A percentile compares a stretch with the other conserved stretches of the same genome.
Evolutionary conservation across 2,329 filamentous ascomycete species (phyloP).

Genomic region (Aspergillus carbonarius): DNA sequence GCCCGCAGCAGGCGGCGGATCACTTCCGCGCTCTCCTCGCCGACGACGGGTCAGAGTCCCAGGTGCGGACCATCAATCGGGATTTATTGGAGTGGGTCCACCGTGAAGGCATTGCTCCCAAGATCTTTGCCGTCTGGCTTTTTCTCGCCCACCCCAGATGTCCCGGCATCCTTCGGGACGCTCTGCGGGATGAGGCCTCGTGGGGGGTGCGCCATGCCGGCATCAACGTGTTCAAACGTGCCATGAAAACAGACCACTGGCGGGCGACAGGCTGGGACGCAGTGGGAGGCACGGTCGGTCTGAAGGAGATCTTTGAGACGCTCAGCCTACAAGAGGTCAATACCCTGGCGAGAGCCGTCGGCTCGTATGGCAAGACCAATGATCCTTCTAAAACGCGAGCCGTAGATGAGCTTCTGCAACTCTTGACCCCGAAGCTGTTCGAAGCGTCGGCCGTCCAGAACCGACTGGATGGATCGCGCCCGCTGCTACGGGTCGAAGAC

Average conservation of each 20-base stretch:
- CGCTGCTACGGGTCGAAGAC: background rate
- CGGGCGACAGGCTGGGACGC: background rate
- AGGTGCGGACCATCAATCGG: background rate
- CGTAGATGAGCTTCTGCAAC: background rate
- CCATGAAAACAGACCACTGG: background rate
- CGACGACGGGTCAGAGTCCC: background rate
- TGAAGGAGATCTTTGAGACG: background rate
- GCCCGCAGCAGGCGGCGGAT: background rate
- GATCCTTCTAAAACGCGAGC: background rate
- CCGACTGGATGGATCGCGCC: background rate
- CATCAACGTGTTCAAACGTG: background rate
- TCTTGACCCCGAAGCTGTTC: background rate
- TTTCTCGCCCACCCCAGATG: background rate
- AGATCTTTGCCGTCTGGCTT: background rate
- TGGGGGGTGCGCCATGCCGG: background rate
- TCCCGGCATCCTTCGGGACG: background rate
- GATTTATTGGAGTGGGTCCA: background rate
- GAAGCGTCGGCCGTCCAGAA: background rate
- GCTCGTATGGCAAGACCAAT: background rate
- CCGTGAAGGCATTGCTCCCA: background rate
- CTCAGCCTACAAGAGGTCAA: background rate
- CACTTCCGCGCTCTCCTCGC: background rate
- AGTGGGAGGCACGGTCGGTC: background rate
- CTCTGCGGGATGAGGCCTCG: background rate
- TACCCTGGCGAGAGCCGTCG: background rate